Base-by-base conservation (phyloP, 345 rosid genomes). In the Streptanthus diversifolius region DNA sequence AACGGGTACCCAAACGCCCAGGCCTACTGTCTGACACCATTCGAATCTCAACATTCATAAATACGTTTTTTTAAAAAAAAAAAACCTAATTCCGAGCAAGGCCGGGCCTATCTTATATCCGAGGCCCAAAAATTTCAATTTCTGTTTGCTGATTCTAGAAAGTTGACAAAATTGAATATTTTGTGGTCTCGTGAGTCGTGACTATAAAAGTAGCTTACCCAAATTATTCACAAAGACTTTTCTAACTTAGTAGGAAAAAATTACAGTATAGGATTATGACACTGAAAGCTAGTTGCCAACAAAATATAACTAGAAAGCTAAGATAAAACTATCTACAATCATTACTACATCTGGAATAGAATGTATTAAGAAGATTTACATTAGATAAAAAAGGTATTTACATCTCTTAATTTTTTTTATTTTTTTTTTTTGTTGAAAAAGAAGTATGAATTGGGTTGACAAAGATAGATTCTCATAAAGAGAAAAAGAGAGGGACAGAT, bases 181-280 rank as follows among this genome's bases (percentile, higher is more conserved):
- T 14, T 39, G 60, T 49, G 22, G n/a, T 47, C 13, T 9, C 33
- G 51, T 58, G 29, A 5, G 59, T 56, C 60, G 36, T 58, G 29
- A 5, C 57, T 17, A 47, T 12, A 25, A 57, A 56, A 43, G 66
- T 66, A 64, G 77, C 65, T 64, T 33, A 73, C 70, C 77, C 53
- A 52, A 59, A 51, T 15, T 14, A 39, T 19, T 56, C 59, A 48
- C 24, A 36, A 43, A 35, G 33, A 73, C 41, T 56, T 11, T 63
- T 33, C 45, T 4, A 18, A 36, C n/a, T 8, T 13, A 53, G 30
- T 22, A 53, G 25, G 14, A 14, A 11, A 8, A 19, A 52, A 29
- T 0, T 0, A 11, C 9, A 3, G 11, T 27, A 37, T 48, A 19
- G 4, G n/a, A n/a, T 0, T 66, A 36, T 36, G 39, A 35, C 36